Percentiles rank a stretch among this genome's conserved stretches.
phyloP scores from a whole-genome alignment of 306 rosid species.

The Spatholobus suberectus region DNA sequence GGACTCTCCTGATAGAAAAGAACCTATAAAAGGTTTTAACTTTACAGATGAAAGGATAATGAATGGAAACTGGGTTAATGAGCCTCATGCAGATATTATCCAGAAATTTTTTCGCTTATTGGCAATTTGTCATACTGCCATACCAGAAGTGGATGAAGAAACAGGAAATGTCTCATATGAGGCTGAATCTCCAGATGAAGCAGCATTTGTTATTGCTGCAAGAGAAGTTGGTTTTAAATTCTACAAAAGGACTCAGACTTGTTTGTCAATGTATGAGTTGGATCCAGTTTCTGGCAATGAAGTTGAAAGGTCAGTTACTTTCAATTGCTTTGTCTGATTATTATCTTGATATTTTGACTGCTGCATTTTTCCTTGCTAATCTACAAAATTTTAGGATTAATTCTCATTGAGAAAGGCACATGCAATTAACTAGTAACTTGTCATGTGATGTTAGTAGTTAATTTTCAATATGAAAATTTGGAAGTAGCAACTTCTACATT shows the following conservation, averaged over 20 bases:
- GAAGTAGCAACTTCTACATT: slow-evolving; percentile 2
- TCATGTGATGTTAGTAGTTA: not conserved
- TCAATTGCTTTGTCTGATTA: slow-evolving; percentile 26
- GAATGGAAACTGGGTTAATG: slow-evolving; percentile 87
- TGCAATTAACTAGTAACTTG: not conserved
- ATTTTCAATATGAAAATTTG: not conserved
- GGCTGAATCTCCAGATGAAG: slow-evolving; percentile 98
- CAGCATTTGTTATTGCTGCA: slow-evolving; percentile 93
- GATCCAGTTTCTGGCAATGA: slow-evolving; percentile 46
- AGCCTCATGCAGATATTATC: slow-evolving; percentile 65
- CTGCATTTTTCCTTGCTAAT: slow-evolving; percentile 17
- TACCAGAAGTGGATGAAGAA: slow-evolving; percentile 80
- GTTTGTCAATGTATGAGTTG: slow-evolving; percentile 48
- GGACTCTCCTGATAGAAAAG: slow-evolving; percentile 38
- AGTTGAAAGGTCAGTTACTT: slow-evolving; percentile 41
- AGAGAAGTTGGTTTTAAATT: slow-evolving; percentile 89
- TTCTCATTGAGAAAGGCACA: slow-evolving; percentile 10
- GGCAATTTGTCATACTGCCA: slow-evolving; percentile 89
- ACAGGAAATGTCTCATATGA: slow-evolving; percentile 71
- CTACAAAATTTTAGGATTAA: slow-evolving; percentile 7
- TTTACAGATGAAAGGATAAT: slow-evolving; percentile 76
- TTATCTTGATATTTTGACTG: slow-evolving; percentile 6
- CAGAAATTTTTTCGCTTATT: slow-evolving; percentile 72
- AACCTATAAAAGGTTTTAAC: slow-evolving; percentile 75
- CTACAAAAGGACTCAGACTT: slow-evolving; percentile 77